Conservation (phyloP, 208 protist genomes). For the Leishmania arabica region DNA sequence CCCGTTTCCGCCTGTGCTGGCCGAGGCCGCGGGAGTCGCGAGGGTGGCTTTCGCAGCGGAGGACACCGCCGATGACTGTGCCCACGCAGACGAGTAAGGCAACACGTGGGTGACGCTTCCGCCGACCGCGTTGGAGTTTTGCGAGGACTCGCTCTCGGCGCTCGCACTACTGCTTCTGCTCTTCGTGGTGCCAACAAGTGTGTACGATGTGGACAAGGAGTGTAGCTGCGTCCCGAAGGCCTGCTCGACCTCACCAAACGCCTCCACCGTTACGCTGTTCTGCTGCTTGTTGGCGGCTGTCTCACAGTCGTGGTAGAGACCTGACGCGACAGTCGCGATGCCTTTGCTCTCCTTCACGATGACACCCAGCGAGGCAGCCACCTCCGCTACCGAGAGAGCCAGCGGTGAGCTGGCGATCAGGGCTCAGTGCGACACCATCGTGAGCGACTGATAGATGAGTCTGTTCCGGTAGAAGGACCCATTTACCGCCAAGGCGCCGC, state of each 20-base stretch:
- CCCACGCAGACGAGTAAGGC: not conserved
- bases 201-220: conserved; percentile 45
- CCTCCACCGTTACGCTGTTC: conserved; percentile 36
- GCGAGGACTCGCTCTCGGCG: not conserved
- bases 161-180: not conserved
- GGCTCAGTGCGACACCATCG: conserved; percentile 54
- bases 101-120: not conserved
- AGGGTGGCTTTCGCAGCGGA: not conserved
- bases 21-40: not conserved
- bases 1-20: not conserved
- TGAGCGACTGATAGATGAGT: conserved; percentile 59
- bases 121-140: not conserved
- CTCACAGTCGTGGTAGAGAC: conserved; percentile 35
- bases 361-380: conserved; percentile 33
- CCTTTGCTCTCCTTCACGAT: conserved; percentile 40
- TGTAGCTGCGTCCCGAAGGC: conserved; percentile 38
- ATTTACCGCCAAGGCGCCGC: conserved; percentile 30
- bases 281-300: conserved; percentile 19
- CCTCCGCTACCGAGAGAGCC: conserved; percentile 49
- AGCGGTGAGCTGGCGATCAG: conserved; percentile 51
- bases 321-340: conserved; percentile 17
- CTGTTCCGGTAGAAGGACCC: conserved; percentile 48
- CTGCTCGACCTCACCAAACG: conserved; percentile 32
- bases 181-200: conserved; percentile 4
- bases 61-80: not conserved